Conservation (phyloP, 495 filamentous ascomycete genomes). For the Xylaria telfairii region DNA sequence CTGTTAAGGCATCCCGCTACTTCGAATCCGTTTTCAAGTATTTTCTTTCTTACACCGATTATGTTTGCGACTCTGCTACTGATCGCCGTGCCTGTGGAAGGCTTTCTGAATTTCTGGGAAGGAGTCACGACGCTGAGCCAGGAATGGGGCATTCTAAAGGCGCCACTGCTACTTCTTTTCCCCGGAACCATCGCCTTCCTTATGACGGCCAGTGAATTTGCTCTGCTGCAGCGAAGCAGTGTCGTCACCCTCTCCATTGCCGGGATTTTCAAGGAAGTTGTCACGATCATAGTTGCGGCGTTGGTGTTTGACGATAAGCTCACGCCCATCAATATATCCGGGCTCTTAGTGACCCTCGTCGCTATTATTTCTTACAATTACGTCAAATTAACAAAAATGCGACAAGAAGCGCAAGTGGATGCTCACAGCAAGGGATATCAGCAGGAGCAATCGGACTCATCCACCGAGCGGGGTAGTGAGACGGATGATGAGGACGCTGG, state of each 20-base stretch:
- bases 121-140: slow-evolving; percentile 68
- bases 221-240: slow-evolving; percentile 89
- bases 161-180: slow-evolving; percentile 76
- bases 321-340: slow-evolving; percentile 86
- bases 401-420: slow-evolving; percentile 65
- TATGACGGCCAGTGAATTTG: slow-evolving; percentile 97
- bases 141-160: slow-evolving; percentile 65
- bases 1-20: slow-evolving; percentile 94
- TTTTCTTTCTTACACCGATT: slow-evolving; percentile 94
- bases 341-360: slow-evolving; percentile 83
- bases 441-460: slow-evolving; percentile 35
- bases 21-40: slow-evolving; percentile 93
- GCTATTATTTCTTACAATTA: slow-evolving; percentile 93
- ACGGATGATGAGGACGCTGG: slow-evolving; percentile 40
- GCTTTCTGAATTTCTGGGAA: slow-evolving; percentile 65
- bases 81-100: slow-evolving; percentile 88
- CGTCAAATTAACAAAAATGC: slow-evolving; percentile 91
- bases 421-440: slow-evolving; percentile 43
- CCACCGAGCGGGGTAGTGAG: slow-evolving; percentile 35
- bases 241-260: slow-evolving; percentile 97
- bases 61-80: slow-evolving; percentile 87
- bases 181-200: slow-evolving; percentile 91
- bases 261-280: slow-evolving; percentile 98
- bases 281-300: slow-evolving; percentile 90
- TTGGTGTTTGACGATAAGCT: slow-evolving; percentile 88